These are phyloP conservation scores for Colletotrichum caudatum DNA, from an alignment of 2,329 filamentous ascomycete genomes.

Conservation along the genomic window DNA sequence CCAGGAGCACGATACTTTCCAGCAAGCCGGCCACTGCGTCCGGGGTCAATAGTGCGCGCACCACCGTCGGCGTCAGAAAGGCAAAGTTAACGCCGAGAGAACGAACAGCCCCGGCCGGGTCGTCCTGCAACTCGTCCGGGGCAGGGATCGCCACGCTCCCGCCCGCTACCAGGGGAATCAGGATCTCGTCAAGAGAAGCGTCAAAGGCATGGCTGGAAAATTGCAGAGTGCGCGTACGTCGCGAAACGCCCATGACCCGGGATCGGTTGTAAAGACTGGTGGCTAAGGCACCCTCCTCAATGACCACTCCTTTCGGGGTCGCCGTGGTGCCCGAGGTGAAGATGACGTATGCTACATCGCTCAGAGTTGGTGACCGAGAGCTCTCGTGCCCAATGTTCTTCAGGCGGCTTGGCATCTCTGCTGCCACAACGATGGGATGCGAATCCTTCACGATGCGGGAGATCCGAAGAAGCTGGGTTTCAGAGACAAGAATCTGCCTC, in stretches of 20 bases:
- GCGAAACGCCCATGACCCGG: background rate
- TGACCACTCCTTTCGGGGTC: constrained; percentile 60
- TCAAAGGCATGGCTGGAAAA: constrained; percentile 67
- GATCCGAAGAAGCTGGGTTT: background rate
- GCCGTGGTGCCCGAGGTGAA: constrained; percentile 58
- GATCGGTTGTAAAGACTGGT: background rate
- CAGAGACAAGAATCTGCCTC: background rate
- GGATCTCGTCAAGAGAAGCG: constrained; percentile 62
- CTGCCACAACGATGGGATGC: background rate
- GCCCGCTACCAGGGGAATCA: constrained; percentile 65
- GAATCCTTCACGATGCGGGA: background rate
- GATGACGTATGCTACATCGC: constrained; percentile 50
- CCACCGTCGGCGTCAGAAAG: constrained; percentile 34
- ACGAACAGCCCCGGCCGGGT: constrained; percentile 29
- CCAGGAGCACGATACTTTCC: constrained; percentile 2
- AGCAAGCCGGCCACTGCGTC: background rate
- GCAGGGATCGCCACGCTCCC: constrained; percentile 58
- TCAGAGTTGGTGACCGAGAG: background rate
- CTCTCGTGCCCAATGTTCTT: background rate
- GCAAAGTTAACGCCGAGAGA: background rate
- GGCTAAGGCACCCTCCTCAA: constrained; percentile 40
- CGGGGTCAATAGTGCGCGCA: constrained; percentile 8
- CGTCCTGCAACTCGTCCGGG: constrained; percentile 41
- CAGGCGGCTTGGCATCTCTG: too few relatives aligned
- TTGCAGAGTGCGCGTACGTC: constrained; percentile 48